Evolutionary conservation across 1,139 yeast species (phyloP), one percentile per base, ranked within the genome.

Genomic region (Scheffersomyces titani): DNA sequence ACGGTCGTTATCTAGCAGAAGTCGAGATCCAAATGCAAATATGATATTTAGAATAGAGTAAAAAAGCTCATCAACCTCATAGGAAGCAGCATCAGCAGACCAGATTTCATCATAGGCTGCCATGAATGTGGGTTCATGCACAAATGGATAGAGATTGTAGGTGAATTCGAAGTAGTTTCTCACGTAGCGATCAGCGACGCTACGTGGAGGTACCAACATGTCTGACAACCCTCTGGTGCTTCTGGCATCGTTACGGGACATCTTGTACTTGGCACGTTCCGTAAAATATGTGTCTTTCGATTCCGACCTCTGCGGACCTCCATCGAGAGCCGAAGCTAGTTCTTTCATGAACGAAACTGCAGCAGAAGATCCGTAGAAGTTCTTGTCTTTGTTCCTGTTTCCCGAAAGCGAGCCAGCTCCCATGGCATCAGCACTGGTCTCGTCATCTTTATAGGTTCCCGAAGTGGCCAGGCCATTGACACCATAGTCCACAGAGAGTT

Each of bases 61-160:
- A 20, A 59, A 60, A 36, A 60, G 52, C 46, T 59, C 61, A 50
- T 60, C 63, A 5, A 60, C 52, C 11, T 54, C 59, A 16, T n/a
- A 46, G 19, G 21, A 19, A 1, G 19, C 21, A 6, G 40, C 36
- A 22, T 55, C 44, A 9, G 18, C 52, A 3, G 54, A 47, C 63
- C 63, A 60, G 19, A 67, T 64, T 40, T 63, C 64, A 49, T 63
- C 66, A 49, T 63, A 66, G 30, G 64, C 64, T 18, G 66, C 64
- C 63, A 67, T 60, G 52, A 67, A 67, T 16, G 66, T 54, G 11
- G 70, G 70, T 47, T 59, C 56, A 46, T 67, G 69, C 11, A 67
- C 61, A 24, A 67, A 65, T 4, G 71, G 71, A 49, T 67, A 67
- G 19, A 60, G 52, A 9, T 62, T 58, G 49, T 59, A 57, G 2